Evolutionary conservation across 2,329 filamentous ascomycete species (phyloP).

Genomic region (Dothiorella sarmentorum): DNA sequence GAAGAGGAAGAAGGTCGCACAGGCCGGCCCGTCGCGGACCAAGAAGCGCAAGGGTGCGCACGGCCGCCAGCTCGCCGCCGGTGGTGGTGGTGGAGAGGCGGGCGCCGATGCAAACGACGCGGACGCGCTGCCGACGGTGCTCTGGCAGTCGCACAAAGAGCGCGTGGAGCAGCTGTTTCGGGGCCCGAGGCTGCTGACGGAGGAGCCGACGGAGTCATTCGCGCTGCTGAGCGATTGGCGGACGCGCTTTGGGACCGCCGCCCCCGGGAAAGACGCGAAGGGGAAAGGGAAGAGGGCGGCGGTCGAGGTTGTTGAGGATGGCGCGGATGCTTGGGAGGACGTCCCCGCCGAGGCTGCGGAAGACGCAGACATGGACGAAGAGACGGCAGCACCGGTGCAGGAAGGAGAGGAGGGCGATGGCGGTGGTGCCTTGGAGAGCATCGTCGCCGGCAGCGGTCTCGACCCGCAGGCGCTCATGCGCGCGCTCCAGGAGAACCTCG

Average conservation of each 20-base stretch:
- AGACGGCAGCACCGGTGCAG: slow-evolving; percentile 15
- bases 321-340: not conserved
- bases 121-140: slow-evolving; percentile 25
- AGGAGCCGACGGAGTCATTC: slow-evolving; percentile 33
- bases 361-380: slow-evolving; percentile 9
- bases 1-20: slow-evolving; percentile 23
- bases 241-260: slow-evolving; percentile 32
- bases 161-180: slow-evolving; percentile 23
- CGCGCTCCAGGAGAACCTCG: slow-evolving; percentile 32
- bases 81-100: too few relatives aligned
- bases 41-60: slow-evolving; percentile 19
- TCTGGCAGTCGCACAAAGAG: slow-evolving; percentile 32
- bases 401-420: slow-evolving; percentile 7
- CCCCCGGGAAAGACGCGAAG: slow-evolving; percentile 19
- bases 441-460: slow-evolving; percentile 20
- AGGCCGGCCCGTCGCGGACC: slow-evolving; percentile 21
- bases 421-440: slow-evolving; percentile 4
- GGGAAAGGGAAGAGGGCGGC: not conserved
- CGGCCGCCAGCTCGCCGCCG: not conserved
- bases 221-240: slow-evolving; percentile 47
- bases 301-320: slow-evolving; percentile 15
- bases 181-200: slow-evolving; percentile 20
- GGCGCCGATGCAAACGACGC: too few relatives aligned
- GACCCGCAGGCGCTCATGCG: slow-evolving; percentile 21
- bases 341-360: not conserved